Conservation (phyloP, 495 filamentous ascomycete genomes). For the Neurospora sp. region DNA sequence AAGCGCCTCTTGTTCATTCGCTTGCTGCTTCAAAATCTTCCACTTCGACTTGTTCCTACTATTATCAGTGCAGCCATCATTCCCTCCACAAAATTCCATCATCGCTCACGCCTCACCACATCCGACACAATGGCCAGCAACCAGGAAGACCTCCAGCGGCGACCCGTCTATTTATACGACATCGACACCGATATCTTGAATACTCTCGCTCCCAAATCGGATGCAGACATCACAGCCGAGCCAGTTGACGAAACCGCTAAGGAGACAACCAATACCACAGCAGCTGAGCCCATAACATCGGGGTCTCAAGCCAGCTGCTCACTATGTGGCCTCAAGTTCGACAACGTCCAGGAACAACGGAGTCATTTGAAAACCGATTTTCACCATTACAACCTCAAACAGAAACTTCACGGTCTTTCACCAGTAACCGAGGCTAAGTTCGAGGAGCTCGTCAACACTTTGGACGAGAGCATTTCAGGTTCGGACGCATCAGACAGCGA, state of each 20-base stretch:
- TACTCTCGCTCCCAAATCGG: slow-evolving; percentile 52
- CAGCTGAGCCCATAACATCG: slow-evolving; percentile 28
- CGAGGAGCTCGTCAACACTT: slow-evolving; percentile 66
- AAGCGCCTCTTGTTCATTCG: neutral
- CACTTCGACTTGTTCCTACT: neutral
- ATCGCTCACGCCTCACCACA: neutral
- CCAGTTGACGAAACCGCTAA: slow-evolving; percentile 14
- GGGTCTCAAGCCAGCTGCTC: slow-evolving; percentile 63
- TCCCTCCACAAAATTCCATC: neutral
- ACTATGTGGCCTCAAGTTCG: slow-evolving; percentile 63
- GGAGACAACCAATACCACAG: slow-evolving; percentile 7
- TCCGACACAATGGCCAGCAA: slow-evolving; percentile 18
- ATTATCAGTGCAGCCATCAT: neutral
- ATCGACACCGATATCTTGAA: slow-evolving; percentile 67
- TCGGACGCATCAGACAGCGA: slow-evolving; percentile 49
- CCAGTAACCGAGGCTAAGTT: slow-evolving; percentile 72
- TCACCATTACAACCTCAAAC: slow-evolving; percentile 90
- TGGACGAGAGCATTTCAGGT: slow-evolving; percentile 88
- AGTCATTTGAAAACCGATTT: slow-evolving; percentile 83
- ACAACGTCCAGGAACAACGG: slow-evolving; percentile 69
- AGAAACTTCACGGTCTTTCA: slow-evolving; percentile 60
- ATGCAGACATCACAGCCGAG: slow-evolving; percentile 23
- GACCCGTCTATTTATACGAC: slow-evolving; percentile 62
- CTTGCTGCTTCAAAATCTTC: neutral
- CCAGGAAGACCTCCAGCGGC: slow-evolving; percentile 28